Evolutionary conservation across 179 eudicot species (phyloP).

Genomic region (Monotropa hypopitys): DNA sequence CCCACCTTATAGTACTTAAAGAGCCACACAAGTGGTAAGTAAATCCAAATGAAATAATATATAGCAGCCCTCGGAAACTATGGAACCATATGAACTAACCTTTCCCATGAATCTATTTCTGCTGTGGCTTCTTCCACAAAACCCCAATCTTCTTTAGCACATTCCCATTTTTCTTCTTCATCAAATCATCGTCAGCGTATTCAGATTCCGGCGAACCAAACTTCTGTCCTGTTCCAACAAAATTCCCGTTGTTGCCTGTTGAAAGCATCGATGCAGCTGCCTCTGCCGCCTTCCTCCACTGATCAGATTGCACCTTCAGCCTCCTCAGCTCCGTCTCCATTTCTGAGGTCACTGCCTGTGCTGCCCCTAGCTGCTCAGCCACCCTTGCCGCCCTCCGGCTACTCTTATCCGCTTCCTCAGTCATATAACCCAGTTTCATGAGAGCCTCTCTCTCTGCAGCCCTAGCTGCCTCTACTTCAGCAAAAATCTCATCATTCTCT

Average conservation of each 20-base stretch:
- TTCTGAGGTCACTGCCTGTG: slow-evolving; percentile 41
- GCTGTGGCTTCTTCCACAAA: slow-evolving; percentile 80
- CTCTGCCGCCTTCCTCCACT: slow-evolving; percentile 98
- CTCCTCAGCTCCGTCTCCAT: slow-evolving; percentile 70
- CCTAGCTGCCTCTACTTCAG: slow-evolving; percentile 32
- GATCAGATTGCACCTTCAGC: slow-evolving; percentile 79
- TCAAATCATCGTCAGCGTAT: slow-evolving; percentile 55
- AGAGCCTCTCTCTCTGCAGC: slow-evolving; percentile 49
- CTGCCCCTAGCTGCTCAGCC: slow-evolving; percentile 60
- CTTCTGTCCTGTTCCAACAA: slow-evolving; percentile 54
- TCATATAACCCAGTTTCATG: slow-evolving; percentile 42
- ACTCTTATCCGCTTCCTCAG: slow-evolving; percentile 53
- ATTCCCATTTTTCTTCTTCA: slow-evolving; percentile 76
- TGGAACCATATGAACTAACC: neutral
- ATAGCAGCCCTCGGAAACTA: neutral
- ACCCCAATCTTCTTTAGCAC: slow-evolving; percentile 73
- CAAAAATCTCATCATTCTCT: slow-evolving; percentile 9
- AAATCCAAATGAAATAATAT: neutral
- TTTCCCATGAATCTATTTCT: slow-evolving; percentile 21
- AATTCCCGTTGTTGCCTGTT: slow-evolving; percentile 40
- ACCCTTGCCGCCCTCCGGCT: slow-evolving; percentile 35
- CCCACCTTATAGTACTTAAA: neutral
- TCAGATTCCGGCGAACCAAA: slow-evolving; percentile 40
- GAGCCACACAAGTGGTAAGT: neutral
- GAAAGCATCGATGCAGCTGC: slow-evolving; percentile 92